Percentiles rank a stretch among this genome's conserved stretches.
Conservation (phyloP, 2,329 filamentous ascomycete genomes). For the Davidsoniella virescens region DNA sequence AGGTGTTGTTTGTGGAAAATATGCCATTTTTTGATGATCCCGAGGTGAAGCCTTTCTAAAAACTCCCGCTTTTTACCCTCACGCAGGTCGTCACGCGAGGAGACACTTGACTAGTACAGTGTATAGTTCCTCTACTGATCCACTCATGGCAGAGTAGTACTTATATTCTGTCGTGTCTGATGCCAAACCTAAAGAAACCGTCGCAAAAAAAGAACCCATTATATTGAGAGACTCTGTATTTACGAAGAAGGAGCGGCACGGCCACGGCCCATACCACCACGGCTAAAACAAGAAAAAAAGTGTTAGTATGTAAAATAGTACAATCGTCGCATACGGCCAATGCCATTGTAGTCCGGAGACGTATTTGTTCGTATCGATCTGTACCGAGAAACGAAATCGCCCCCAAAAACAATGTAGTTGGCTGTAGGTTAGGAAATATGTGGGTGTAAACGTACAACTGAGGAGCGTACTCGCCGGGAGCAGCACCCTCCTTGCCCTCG, state of each 20-base stretch:
- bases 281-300: conserved; percentile 30
- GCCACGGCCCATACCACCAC: conserved; percentile 79
- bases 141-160: conserved; percentile 6
- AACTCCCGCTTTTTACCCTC: conserved; percentile 28
- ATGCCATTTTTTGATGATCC: conserved; percentile 28
- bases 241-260: conserved; percentile 60
- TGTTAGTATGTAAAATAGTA: conserved; percentile 2
- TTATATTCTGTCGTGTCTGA: conserved; percentile 11
- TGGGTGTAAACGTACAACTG: conserved; percentile 51
- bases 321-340: background rate
- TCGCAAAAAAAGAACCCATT: conserved; percentile 17
- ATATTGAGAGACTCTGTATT: conserved; percentile 26
- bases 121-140: conserved; percentile 21
- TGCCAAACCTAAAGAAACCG: conserved; percentile 29
- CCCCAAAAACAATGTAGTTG: too few relatives aligned
- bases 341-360: background rate
- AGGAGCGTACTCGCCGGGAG: conserved; percentile 81
- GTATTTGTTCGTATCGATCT: background rate
- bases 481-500: conserved; percentile 79
- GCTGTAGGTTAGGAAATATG: background rate
- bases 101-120: conserved; percentile 23
- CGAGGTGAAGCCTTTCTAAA: conserved; percentile 28
- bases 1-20: conserved; percentile 6
- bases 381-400: background rate
- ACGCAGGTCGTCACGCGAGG: conserved; percentile 26